These are phyloP conservation scores for Cicer chorassanicum DNA, from an alignment of 306 rosid species.

Conservation along the genomic window DNA sequence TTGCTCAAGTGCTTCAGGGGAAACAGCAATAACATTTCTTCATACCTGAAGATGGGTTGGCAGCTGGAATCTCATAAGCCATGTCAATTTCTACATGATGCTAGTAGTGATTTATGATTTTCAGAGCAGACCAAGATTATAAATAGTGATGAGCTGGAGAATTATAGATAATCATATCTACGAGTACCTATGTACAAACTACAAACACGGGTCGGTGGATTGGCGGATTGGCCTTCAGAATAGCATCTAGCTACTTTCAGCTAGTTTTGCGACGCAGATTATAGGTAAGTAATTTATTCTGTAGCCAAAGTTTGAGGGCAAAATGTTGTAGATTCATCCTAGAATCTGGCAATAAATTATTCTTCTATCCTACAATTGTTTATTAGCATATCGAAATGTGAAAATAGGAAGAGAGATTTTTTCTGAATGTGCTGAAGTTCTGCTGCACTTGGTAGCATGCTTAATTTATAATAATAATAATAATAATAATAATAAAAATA, in stretches of 20 bases:
- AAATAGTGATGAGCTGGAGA: slow-evolving; percentile 28
- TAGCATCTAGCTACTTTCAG: slow-evolving; percentile 26
- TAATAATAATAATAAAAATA: no score
- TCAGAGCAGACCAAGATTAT: slow-evolving; percentile 30
- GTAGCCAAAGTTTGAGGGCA: slow-evolving; percentile 11
- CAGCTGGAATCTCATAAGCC: slow-evolving; percentile 31
- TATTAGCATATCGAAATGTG: slow-evolving; percentile 15
- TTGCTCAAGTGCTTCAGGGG: slow-evolving; percentile 71
- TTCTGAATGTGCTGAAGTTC: not conserved
- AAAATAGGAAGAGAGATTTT: not conserved
- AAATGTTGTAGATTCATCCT: slow-evolving; percentile 29
- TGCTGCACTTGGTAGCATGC: not conserved
- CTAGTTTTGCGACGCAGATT: slow-evolving; percentile 22
- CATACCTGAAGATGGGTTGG: slow-evolving; percentile 21
- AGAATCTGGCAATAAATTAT: slow-evolving; percentile 37
- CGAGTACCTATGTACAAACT: slow-evolving; percentile 16
- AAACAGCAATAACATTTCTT: slow-evolving; percentile 48
- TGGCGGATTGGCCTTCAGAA: slow-evolving; percentile 32
- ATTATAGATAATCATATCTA: slow-evolving; percentile 34
- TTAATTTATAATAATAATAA: not conserved
- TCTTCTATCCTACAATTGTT: not conserved
- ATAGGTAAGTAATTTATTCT: slow-evolving; percentile 1
- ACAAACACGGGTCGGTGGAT: not conserved
- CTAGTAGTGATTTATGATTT: slow-evolving; percentile 17
- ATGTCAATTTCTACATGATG: slow-evolving; percentile 42